Evolutionary conservation across 768 basidiomycete genomes (phyloP), one percentile per base, ranked within the genome.

Genomic region (Podaxis rugospora): DNA sequence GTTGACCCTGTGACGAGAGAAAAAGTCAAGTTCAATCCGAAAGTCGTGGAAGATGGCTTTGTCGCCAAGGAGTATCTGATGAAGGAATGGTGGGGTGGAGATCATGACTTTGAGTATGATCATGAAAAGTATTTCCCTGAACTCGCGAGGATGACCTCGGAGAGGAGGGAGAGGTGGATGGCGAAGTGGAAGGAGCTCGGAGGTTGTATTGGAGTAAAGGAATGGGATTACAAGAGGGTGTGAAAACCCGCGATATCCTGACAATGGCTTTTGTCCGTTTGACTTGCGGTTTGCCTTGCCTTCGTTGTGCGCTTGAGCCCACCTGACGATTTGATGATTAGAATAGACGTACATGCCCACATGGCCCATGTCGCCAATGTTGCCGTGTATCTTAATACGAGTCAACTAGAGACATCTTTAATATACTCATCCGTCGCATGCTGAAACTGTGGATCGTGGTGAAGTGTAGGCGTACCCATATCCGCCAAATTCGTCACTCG

Each of bases 1-100:
- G 83, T 95, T 55, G 93, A 95, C 73, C 91, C 93, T 2, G 71
- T 92, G 61, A 93, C 92, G 0, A 83, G 86, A 32, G 71, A 80
- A 37, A 92, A 92, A 72, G 79, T 92, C 72, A 80, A 85, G 59
- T 91, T 92, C 72, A 92, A 92, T 66, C 88, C 89, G 1, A 71
- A 81, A 21, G 78, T 87, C 23, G 74, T 89, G 61, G 73, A 84
- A 63, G 89, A 89, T 36, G 83, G 82, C 2, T 68, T 94, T 40
- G 89, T 95, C 70, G 77, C 81, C 0, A 72, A 83, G 1, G 86
- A 89, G 44, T 86, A 87, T 75, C 80, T 95, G 56, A 86, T 90
- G 75, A 75, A 73, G 14, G 81, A 87, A 67, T 73, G 81, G 69
- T 94, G 92, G 87, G 83, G 81, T 14, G 94, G 93, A 23, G 72